phyloP scores from a whole-genome alignment of 2,329 filamentous ascomycete species.

The Metarhizium sp. region DNA sequence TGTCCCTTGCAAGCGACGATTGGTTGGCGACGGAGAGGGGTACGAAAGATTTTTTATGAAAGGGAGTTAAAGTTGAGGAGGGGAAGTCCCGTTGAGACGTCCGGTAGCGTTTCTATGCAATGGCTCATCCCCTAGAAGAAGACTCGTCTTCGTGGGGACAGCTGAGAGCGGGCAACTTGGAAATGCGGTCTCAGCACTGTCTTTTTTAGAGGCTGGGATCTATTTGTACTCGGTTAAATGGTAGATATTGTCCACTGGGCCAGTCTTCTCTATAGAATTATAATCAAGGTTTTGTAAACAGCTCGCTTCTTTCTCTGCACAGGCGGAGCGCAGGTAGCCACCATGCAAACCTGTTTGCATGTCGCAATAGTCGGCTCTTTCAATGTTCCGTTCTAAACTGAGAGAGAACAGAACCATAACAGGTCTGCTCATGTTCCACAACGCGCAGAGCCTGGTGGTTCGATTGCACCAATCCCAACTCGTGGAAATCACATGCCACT shows the following conservation, averaged over 20 bases:
- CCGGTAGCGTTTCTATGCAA: not conserved
- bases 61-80: not conserved
- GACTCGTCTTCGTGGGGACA: not conserved
- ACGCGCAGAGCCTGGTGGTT: not conserved
- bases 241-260: slow-evolving; percentile 2
- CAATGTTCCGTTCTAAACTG: too few species aligned
- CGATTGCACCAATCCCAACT: not conserved
- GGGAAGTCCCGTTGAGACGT: not conserved
- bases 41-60: not conserved
- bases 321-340: too few species aligned
- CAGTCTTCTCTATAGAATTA: slow-evolving; percentile 4
- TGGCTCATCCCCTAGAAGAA: not conserved
- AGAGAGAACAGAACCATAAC: too few species aligned
- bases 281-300: slow-evolving; percentile 2
- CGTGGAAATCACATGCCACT: not conserved
- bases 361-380: too few species aligned
- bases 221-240: not conserved
- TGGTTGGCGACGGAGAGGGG: not conserved
- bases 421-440: not conserved
- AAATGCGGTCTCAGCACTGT: not conserved
- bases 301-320: not conserved
- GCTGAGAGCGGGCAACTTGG: not conserved
- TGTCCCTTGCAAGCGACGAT: not conserved
- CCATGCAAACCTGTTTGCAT: too few species aligned
- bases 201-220: slow-evolving; percentile 4